Percentiles rank a stretch among this genome's conserved stretches.
Conservation (phyloP, 1,284 basidiomycete genomes). For the Sphaerobolus stellatus region DNA sequence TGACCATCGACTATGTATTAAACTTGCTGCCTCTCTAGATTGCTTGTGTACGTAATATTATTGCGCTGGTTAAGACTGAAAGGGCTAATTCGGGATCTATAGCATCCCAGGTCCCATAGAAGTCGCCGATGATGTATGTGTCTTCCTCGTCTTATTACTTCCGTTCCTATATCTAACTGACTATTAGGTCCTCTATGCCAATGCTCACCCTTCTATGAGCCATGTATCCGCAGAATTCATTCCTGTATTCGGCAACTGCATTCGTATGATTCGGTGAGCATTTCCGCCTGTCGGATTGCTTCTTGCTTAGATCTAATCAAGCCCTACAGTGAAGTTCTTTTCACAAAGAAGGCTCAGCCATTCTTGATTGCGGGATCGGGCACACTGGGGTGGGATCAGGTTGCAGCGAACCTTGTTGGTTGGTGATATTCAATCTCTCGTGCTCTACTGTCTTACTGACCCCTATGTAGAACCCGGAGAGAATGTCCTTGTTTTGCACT, state of each 20-base stretch:
- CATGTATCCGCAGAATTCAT: constrained; percentile 93
- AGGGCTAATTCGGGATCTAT: constrained; percentile 5
- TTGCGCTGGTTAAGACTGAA: constrained; percentile 12
- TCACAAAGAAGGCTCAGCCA: constrained; percentile 76
- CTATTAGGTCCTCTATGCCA: constrained; percentile 66
- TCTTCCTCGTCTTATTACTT: neutral
- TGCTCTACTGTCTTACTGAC: neutral
- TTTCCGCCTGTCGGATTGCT: neutral
- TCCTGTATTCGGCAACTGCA: constrained; percentile 85
- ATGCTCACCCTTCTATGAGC: constrained; percentile 85
- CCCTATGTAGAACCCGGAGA: constrained; percentile 60
- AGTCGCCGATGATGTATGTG: constrained; percentile 69
- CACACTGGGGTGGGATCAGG: constrained; percentile 94
- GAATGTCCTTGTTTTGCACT: constrained; percentile 75
- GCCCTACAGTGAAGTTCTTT: constrained; percentile 63
- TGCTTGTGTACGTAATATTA: constrained; percentile 57
- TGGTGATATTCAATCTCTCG: constrained; percentile 7
- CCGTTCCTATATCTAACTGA: neutral
- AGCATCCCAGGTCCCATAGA: constrained; percentile 86
- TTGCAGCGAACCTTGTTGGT: constrained; percentile 75
- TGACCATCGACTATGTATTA: constrained; percentile 14
- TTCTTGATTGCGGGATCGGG: constrained; percentile 92
- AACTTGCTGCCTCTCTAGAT: constrained; percentile 35
- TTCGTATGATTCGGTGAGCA: constrained; percentile 77
- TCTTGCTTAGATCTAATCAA: constrained; percentile 15